These are phyloP conservation scores for Galerina marginata DNA, from an alignment of 768 basidiomycete species.

Conservation along the genomic window DNA sequence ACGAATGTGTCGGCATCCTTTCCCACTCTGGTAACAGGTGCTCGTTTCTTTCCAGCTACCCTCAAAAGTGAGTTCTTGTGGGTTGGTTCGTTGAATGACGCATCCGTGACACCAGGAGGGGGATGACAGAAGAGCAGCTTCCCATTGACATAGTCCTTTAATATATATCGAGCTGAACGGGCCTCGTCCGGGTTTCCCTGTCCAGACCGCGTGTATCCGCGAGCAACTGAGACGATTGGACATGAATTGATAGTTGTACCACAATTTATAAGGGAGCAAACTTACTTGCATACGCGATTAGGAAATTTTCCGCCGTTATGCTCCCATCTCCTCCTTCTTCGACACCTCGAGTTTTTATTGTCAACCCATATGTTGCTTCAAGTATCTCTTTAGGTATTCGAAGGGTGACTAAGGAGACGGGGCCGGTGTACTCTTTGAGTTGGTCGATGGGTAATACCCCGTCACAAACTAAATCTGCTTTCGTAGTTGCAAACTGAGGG, in stretches of 20 bases:
- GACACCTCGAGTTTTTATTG: constrained; percentile 61
- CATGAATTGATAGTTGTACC: constrained; percentile 10
- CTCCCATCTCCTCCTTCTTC: constrained; percentile 89
- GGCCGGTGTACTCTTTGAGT: constrained; percentile 91
- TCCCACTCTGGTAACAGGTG: constrained; percentile 84
- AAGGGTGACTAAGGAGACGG: constrained; percentile 75
- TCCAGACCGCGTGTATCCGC: constrained; percentile 91
- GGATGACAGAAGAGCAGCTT: constrained; percentile 91
- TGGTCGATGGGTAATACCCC: constrained; percentile 98
- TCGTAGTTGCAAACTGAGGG: constrained; percentile 97
- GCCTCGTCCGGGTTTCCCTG: constrained; percentile 99
- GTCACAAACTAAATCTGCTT: constrained; percentile 94
- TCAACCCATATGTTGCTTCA: constrained; percentile 90
- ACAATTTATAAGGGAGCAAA: constrained; percentile 22
- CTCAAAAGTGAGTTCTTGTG: constrained; percentile 64
- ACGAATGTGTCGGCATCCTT: constrained; percentile 88
- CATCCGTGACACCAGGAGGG: constrained; percentile 72
- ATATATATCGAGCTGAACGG: constrained; percentile 85
- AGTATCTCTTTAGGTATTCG: constrained; percentile 82
- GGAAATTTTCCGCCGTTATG: constrained; percentile 77
- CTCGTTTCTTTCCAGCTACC: constrained; percentile 81
- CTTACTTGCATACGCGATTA: constrained; percentile 93
- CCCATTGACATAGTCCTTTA: constrained; percentile 98
- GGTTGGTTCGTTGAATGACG: constrained; percentile 76
- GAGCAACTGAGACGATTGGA: constrained; percentile 66